phyloP scores from a whole-genome alignment of 2,329 filamentous ascomycete species.

The Pseudogymnoascus sp. region DNA sequence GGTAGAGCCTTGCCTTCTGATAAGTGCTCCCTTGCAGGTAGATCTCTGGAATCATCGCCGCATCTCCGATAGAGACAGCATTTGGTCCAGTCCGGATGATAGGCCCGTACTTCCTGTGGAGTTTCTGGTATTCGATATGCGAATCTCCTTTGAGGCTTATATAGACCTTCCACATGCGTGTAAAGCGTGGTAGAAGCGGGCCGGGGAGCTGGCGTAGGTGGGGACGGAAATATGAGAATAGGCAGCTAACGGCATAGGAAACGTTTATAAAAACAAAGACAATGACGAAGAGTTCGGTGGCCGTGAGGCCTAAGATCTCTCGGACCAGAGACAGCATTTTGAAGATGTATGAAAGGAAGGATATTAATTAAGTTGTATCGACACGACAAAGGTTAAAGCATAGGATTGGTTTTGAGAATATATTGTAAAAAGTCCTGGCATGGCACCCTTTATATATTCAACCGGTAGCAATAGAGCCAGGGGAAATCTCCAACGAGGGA shows the following conservation, averaged over 20 bases:
- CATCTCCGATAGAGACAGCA: neutral
- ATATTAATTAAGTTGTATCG: neutral
- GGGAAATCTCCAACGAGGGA: neutral
- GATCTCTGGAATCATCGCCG: constrained; percentile 1
- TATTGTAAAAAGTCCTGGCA: neutral
- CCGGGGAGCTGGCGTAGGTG: constrained; percentile 17
- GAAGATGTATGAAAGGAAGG: neutral
- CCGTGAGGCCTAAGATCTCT: neutral
- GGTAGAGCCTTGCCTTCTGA: neutral
- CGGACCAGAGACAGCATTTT: neutral
- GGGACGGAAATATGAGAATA: neutral
- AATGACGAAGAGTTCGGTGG: neutral
- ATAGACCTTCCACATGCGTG: neutral
- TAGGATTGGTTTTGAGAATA: neutral
- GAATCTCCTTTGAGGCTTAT: neutral
- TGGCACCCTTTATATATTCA: neutral
- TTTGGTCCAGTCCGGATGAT: constrained; percentile 13
- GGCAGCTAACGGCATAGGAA: neutral
- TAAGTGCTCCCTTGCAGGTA: constrained; percentile 10
- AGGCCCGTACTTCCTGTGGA: constrained; percentile 9
- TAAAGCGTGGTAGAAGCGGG: constrained; percentile 19
- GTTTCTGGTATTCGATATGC: neutral
- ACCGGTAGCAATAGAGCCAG: neutral
- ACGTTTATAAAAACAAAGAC: neutral
- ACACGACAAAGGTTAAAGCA: neutral